Percentiles rank a stretch among this genome's conserved stretches.
Conservation (phyloP, 805 yeast genomes). For the Saturnispora ahearnii region DNA sequence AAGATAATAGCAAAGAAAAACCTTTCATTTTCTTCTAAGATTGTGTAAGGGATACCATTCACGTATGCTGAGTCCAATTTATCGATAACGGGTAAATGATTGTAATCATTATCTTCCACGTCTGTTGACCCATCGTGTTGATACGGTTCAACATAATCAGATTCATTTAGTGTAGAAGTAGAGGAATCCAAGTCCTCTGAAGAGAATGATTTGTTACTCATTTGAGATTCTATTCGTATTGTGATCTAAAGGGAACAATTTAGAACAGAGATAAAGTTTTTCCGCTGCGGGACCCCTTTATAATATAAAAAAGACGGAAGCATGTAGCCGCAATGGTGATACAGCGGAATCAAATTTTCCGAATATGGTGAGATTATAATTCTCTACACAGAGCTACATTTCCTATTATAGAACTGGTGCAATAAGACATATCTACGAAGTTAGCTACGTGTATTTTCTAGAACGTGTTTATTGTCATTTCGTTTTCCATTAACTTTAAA, state of each 20-base stretch:
- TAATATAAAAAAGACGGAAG: not conserved
- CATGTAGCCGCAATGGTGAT: not conserved
- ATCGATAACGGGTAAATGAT: not conserved
- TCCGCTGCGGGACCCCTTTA: not conserved
- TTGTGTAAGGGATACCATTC: conserved; percentile 31
- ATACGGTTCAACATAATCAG: not conserved
- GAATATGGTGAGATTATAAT: not conserved
- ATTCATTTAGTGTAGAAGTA: not conserved
- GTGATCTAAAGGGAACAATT: not conserved
- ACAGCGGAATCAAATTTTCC: not conserved
- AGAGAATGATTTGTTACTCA: not conserved
- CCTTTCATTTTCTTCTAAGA: conserved; percentile 36
- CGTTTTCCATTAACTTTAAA: no score
- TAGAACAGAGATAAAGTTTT: not conserved
- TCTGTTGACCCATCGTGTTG: not conserved
- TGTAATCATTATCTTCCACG: not conserved
- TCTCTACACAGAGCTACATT: not conserved
- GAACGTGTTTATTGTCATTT: not conserved
- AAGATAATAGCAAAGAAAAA: conserved; percentile 31
- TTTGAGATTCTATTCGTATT: not conserved
- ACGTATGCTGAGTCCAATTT: conserved; percentile 1
- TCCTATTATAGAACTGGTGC: not conserved
- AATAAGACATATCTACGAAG: not conserved
- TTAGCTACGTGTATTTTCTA: not conserved
- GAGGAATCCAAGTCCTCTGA: not conserved